phyloP scores from a whole-genome alignment of 345 rosid species.

The Brassica cretica region DNA sequence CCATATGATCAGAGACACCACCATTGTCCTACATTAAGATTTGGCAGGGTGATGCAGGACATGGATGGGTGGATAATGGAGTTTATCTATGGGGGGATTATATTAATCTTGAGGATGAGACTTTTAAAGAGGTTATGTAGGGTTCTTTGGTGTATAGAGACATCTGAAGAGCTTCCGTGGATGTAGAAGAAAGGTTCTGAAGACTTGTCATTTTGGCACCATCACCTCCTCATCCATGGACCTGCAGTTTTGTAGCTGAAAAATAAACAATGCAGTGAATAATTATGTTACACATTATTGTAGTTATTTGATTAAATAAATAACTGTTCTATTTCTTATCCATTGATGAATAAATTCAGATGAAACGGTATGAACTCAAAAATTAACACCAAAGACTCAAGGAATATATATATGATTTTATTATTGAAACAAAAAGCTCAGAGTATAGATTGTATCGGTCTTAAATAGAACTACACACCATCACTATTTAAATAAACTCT shows the following conservation, averaged over 20 bases:
- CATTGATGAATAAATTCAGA: background rate
- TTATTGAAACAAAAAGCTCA: conserved; percentile 39
- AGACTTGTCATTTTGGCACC: conserved; percentile 5
- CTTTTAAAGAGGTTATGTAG: background rate
- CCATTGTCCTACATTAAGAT: background rate
- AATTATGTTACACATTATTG: conserved; percentile 24
- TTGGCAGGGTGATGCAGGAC: background rate
- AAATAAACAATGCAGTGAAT: background rate
- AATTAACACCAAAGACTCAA: background rate
- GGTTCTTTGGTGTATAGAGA: conserved; percentile 37
- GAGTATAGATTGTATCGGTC: conserved; percentile 18
- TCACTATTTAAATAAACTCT: conserved; percentile 38
- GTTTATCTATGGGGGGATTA: background rate
- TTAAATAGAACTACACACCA: conserved; percentile 34
- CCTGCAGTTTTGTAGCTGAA: conserved; percentile 39
- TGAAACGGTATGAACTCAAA: background rate
- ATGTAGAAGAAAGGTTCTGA: conserved; percentile 19
- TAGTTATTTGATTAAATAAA: conserved; percentile 9
- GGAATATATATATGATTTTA: conserved; percentile 25
- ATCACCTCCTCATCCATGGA: background rate
- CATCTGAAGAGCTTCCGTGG: conserved; percentile 12
- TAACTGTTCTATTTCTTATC: background rate
- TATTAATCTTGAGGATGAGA: conserved; percentile 21
- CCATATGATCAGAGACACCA: conserved; percentile 22
- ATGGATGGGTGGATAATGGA: conserved; percentile 25